phyloP scores from a whole-genome alignment of 768 basidiomycete species.

The Leucocoprinus leucothites region DNA sequence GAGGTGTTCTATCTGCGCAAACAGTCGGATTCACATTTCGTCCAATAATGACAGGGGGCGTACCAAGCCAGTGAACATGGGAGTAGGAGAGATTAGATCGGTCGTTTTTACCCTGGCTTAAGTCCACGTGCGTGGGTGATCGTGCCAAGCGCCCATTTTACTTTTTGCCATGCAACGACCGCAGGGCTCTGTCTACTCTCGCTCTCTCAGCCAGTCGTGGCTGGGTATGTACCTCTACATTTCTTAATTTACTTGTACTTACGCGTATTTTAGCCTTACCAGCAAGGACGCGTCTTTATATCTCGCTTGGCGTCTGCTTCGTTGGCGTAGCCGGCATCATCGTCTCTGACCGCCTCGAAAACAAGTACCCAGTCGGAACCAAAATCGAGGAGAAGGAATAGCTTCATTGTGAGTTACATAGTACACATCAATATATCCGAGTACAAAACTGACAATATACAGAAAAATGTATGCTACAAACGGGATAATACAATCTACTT shows the following conservation, averaged over 20 bases:
- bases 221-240: slow-evolving; percentile 22
- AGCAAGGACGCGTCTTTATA: slow-evolving; percentile 45
- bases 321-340: slow-evolving; percentile 45
- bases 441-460: background rate
- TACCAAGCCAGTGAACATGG: slow-evolving; percentile 82
- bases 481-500: background rate
- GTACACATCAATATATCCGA: background rate
- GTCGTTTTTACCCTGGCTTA: no score
- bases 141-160: background rate
- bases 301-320: slow-evolving; percentile 47
- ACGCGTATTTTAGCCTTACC: slow-evolving; percentile 43
- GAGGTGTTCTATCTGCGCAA: slow-evolving; percentile 80
- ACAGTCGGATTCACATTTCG: background rate
- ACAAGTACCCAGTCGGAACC: slow-evolving; percentile 25
- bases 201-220: slow-evolving; percentile 38
- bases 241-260: slow-evolving; percentile 7
- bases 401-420: background rate
- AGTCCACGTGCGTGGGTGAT: no score
- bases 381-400: slow-evolving; percentile 3
- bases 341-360: slow-evolving; percentile 51
- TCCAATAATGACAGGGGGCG: slow-evolving; percentile 21
- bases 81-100: background rate
- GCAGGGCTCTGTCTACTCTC: slow-evolving; percentile 1
- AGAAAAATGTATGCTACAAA: slow-evolving; percentile 1
- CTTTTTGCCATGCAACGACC: background rate